Evolutionary conservation across 2,329 filamentous ascomycete species (phyloP).

Genomic region (Ceratocystis eucalypticola): DNA sequence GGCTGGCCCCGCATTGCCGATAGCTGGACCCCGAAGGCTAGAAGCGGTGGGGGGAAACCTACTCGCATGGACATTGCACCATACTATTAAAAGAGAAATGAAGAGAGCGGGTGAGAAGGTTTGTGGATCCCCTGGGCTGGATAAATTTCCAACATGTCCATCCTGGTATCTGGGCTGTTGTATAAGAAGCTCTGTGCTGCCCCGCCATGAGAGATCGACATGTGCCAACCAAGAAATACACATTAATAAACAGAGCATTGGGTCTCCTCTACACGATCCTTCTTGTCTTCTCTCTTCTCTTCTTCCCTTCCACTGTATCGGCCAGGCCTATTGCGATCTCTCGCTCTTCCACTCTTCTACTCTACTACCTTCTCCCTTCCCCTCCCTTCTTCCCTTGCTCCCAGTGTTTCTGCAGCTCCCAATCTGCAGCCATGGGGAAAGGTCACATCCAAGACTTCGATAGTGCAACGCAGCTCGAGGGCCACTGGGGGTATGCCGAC

Average conservation of each 20-base stretch:
- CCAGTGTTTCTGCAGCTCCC: background rate
- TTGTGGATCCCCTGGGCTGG: slow-evolving; percentile 6
- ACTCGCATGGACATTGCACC: background rate
- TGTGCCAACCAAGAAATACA: background rate
- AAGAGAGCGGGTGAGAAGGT: slow-evolving; percentile 3
- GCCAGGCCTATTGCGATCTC: background rate
- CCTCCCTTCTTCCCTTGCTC: background rate
- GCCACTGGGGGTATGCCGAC: slow-evolving; percentile 37
- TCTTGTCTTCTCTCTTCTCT: background rate
- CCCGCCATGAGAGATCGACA: slow-evolving; percentile 3
- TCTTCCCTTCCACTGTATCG: background rate
- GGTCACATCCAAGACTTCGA: slow-evolving; percentile 33
- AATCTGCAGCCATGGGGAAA: slow-evolving; percentile 15
- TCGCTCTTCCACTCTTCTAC: background rate
- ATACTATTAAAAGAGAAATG: background rate
- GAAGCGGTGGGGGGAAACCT: background rate
- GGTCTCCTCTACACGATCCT: background rate
- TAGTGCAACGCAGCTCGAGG: slow-evolving; percentile 27
- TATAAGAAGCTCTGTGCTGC: slow-evolving; percentile 3
- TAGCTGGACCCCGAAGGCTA: background rate
- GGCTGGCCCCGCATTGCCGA: background rate
- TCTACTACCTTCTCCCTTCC: background rate
- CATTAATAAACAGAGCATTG: background rate
- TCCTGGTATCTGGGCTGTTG: background rate
- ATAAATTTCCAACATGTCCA: background rate